Percentiles rank a stretch among this genome's conserved stretches.
phyloP scores from a whole-genome alignment of 176 grass and related monocot genomes.

The Alopecurus myosuroides region DNA sequence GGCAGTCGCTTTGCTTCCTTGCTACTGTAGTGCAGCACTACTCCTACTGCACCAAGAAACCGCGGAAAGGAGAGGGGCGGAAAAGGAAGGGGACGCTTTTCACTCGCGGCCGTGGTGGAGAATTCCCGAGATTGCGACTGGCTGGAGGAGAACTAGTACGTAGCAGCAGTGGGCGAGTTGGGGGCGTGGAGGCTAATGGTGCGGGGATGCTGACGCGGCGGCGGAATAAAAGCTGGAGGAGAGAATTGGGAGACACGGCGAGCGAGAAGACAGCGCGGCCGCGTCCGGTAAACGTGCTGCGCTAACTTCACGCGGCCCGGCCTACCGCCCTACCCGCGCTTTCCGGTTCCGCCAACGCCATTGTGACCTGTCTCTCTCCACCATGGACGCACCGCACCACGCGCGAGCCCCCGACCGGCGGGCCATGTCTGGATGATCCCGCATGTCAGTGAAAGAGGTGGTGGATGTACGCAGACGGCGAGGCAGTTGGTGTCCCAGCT shows the following conservation, averaged over 20 bases:
- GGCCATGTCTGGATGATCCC: background rate
- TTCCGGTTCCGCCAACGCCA: background rate
- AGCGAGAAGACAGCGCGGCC: conserved; percentile 8
- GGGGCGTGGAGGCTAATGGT: background rate
- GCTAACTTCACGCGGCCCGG: background rate
- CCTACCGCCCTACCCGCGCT: background rate
- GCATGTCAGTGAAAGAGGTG: fast-evolving
- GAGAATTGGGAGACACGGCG: background rate
- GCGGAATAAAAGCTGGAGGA: conserved; percentile 17
- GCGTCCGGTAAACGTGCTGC: background rate
- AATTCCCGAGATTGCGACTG: conserved; percentile 9
- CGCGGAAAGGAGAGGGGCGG: background rate
- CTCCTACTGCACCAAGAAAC: background rate
- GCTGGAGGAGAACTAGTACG: background rate
- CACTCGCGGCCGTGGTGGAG: background rate
- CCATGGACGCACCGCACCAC: background rate
- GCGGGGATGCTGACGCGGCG: conserved; percentile 14
- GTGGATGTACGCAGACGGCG: fast-evolving
- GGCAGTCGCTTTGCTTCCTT: background rate
- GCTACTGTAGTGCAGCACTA: background rate
- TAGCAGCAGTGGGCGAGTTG: background rate
- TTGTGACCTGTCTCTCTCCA: no score
- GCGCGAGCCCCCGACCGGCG: background rate
- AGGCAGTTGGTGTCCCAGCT: background rate
- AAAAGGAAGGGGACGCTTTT: background rate